Base-by-base conservation (phyloP, 2,329 filamentous ascomycete species). In the Monilinia fructicola region DNA sequence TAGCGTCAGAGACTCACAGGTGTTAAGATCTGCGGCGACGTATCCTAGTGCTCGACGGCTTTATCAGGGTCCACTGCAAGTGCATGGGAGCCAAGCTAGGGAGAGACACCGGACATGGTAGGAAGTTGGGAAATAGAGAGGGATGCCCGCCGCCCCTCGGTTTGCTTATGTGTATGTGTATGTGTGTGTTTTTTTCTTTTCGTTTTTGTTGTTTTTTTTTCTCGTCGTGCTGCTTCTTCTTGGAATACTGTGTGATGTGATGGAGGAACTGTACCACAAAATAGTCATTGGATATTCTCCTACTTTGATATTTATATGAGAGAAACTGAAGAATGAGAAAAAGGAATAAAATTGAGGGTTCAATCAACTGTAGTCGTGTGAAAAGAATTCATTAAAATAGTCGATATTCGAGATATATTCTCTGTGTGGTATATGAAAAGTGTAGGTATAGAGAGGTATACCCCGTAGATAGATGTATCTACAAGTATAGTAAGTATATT, bases 11-110 rank as follows among this genome's bases (percentile, higher is more conserved):
- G 31, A 50, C n/a, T 60, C 28, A 60, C 44, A 60, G 7, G 44
- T 38, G 44, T 38, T 3, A 60, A 60, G 58, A 60, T 60, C 58
- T 60, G 58, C 58, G 46, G 58, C 58, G n/a, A 60, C 58, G 58
- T 60, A 60, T 60, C 58, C 58, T 60, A 60, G 44, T 60, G 44
- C 44, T 50, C 38, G 58, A 50, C 4, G 58, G 58, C 58, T 60
- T 60, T 50, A 60, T 60, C 58, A 60, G 58, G 58, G 42, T 60
- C 58, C 58, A 60, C 42, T 48, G 26, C 55, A 44, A 58, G 23
- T 26, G 40, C 55, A 58, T 58, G 40, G 58, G 21, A 48, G 56
- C 44, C 44, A 50, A 60, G 44, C 44, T 60, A 60, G 44, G 56
- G 44, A 48, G 56, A 59, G 26, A 59, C 26, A 48, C 42, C 56